Evolutionary conservation across 768 basidiomycete species (phyloP), one percentile per base, ranked within the genome.

Genomic region (Omphalotus guepiniiformis): DNA sequence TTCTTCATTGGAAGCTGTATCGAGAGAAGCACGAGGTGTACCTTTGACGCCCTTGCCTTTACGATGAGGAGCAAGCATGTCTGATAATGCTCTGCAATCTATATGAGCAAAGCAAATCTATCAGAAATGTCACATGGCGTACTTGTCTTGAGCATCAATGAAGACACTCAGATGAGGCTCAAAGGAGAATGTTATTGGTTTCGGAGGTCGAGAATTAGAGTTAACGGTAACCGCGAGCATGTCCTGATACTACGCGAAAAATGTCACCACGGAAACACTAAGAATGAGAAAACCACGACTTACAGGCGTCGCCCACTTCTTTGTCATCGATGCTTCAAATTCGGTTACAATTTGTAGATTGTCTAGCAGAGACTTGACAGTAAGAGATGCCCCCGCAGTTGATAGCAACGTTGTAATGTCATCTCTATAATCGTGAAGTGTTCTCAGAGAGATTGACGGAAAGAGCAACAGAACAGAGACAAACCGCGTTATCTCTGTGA

Each of bases 101-200:
- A 13, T 30, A 44, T 38, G 23, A 21, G 27, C 18, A 13, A 9
- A 11, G 16, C 36, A 22, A n/a, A 30, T 53, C 29, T 41, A 29
- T 19, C 13, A 11, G 4, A 15, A 18, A 15, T 23, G 6, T n/a
- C 39, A 50, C n/a, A 29, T 3, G 37, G 58, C 76, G 28, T 53
- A 91, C 93, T 86, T 92, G 74, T 97, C 93, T 61, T 98, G 96
- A 26, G 96, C 93, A 48, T 96, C 91, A 36, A 98, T 85, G 57
- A 95, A 98, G 30, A 99, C 82, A 21, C 81, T 75, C 75, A 98
- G 90, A 64, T 96, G 88, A 0, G 88, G 78, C 51, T 97, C 95
- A 59, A 97, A 97, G 4, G 91, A 84, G n/a, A 85, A 77, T 0
- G 92, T 87, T 34, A 99, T 88, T 1, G 85, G 71, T 57, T 79